These are phyloP conservation scores for Amyloporia xantha DNA, from an alignment of 768 basidiomycete genomes.

Conservation along the genomic window DNA sequence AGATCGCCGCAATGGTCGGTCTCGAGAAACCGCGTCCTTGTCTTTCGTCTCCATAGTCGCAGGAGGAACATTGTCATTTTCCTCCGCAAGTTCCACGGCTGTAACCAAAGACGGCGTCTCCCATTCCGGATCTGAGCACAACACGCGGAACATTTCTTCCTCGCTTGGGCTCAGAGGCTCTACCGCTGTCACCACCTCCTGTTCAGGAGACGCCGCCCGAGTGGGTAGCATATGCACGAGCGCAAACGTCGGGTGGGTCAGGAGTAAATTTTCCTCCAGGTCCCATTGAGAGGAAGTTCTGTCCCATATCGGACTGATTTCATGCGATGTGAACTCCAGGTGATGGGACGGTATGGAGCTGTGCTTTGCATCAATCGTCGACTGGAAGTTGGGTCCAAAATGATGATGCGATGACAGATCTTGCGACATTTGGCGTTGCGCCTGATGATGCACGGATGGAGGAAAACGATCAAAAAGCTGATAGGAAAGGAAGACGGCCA, in stretches of 20 bases:
- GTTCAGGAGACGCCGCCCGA: conserved; percentile 10
- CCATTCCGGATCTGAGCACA: conserved; percentile 38
- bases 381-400: conserved; percentile 60
- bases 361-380: conserved; percentile 39
- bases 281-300: conserved; percentile 12
- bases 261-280: conserved; percentile 22
- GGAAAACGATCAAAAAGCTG: conserved; percentile 59
- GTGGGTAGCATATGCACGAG: conserved; percentile 2
- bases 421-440: conserved; percentile 30
- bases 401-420: conserved; percentile 39
- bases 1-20: conserved; percentile 49
- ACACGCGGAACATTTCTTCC: conserved; percentile 60
- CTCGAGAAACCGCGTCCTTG: conserved; percentile 16
- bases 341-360: conserved; percentile 17
- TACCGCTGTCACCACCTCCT: conserved; percentile 26
- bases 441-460: conserved; percentile 50
- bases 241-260: conserved; percentile 19
- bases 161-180: conserved; percentile 62
- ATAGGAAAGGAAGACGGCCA: conserved; percentile 57
- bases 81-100: conserved; percentile 37
- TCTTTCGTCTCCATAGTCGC: conserved; percentile 1
- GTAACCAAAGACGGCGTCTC: conserved; percentile 31
- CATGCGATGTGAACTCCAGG: conserved; percentile 18
- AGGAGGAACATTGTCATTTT: not conserved
- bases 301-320: conserved; percentile 19